These are phyloP conservation scores for Hirschfeldia incana DNA, from an alignment of 345 rosid genomes.

Conservation along the genomic window DNA sequence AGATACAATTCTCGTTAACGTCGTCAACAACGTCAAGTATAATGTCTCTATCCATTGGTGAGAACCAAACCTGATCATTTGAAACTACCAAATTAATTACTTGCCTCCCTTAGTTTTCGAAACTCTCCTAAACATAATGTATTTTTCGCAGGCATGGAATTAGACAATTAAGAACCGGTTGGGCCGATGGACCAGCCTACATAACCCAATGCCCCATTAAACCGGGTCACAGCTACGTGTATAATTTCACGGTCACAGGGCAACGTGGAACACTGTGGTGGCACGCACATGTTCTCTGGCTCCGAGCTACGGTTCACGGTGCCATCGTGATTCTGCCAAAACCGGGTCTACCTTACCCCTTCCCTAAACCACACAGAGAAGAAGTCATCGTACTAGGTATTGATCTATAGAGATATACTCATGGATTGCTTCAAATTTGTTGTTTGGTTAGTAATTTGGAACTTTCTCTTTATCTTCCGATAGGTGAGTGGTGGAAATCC, in stretches of 20 bases:
- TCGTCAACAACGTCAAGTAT: slow-evolving; percentile 77
- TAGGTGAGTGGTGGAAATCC: slow-evolving; percentile 98
- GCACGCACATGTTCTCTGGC: slow-evolving; percentile 96
- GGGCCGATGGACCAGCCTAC: slow-evolving; percentile 95
- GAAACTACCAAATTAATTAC: background rate
- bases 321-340: slow-evolving; percentile 80
- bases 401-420: background rate
- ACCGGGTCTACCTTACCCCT: slow-evolving; percentile 81
- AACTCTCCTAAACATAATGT: background rate
- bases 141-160: slow-evolving; percentile 69
- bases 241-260: slow-evolving; percentile 77
- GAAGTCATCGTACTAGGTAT: slow-evolving; percentile 55
- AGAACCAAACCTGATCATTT: slow-evolving; percentile 12
- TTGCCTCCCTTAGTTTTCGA: background rate
- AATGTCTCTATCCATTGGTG: slow-evolving; percentile 90
- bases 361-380: slow-evolving; percentile 73
- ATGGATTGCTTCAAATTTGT: background rate
- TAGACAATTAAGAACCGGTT: slow-evolving; percentile 69
- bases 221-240: slow-evolving; percentile 62
- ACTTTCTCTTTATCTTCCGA: background rate
- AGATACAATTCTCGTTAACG: slow-evolving; percentile 74
- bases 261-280: slow-evolving; percentile 83
- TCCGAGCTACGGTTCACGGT: slow-evolving; percentile 89
- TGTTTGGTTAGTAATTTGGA: background rate
- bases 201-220: slow-evolving; percentile 91